phyloP scores from a whole-genome alignment of 768 basidiomycete genomes.

The Bullera alba region DNA sequence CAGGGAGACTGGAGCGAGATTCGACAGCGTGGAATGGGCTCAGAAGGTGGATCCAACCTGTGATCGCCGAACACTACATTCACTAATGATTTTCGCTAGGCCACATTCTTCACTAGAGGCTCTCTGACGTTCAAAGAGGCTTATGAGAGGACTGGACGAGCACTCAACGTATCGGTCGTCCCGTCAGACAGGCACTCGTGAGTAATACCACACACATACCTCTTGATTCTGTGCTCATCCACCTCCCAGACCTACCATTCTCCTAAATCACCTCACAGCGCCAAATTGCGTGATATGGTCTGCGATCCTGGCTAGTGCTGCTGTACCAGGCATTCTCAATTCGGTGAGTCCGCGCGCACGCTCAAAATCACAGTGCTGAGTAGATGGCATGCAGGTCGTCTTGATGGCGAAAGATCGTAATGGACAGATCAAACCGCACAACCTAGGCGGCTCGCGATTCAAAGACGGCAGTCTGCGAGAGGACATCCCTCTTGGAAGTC shows the following conservation, averaged over 20 bases:
- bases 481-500: conserved; percentile 83
- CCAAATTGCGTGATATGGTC: conserved; percentile 63
- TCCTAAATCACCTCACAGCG: conserved; percentile 88
- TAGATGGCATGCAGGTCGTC: conserved; percentile 53
- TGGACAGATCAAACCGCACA: conserved; percentile 79
- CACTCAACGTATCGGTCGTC: conserved; percentile 87
- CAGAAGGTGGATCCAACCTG: conserved; percentile 57
- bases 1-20: conserved; percentile 84
- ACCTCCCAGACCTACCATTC: conserved; percentile 70
- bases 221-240: conserved; percentile 20
- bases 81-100: conserved; percentile 49
- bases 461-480: conserved; percentile 89
- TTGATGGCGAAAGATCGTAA: conserved; percentile 83
- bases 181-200: conserved; percentile 83
- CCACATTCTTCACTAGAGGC: conserved; percentile 82
- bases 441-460: conserved; percentile 79
- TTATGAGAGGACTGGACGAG: conserved; percentile 82
- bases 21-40: conserved; percentile 85
- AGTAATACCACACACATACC: too few relatives aligned
- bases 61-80: not conserved
- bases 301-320: conserved; percentile 69
- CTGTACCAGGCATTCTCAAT: conserved; percentile 90
- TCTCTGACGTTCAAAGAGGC: conserved; percentile 95
- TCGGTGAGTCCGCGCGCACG: conserved; percentile 50
- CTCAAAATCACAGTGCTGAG: not conserved